Evolutionary conservation across 2,329 filamentous ascomycete genomes (phyloP), one percentile per base, ranked within the genome.

Genomic region (Nannizzia gypsea): DNA sequence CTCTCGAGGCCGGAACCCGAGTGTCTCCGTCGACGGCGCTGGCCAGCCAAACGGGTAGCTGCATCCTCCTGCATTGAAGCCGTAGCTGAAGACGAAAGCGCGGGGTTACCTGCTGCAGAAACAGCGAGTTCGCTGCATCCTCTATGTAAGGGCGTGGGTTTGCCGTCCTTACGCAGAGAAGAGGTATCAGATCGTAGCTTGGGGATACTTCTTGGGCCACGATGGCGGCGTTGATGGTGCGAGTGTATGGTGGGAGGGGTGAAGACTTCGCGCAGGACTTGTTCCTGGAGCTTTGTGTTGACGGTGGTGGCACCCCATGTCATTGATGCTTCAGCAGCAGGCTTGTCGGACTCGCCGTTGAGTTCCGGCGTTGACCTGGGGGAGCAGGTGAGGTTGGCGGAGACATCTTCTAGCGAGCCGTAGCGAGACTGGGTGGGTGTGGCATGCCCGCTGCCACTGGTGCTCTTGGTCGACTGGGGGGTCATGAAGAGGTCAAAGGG

Each of bases 251-350:
- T 85, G 58, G 90, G 87, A 61, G 90, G 89, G 48, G 90, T 78
- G 68, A 96, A 96, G 0, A 92, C 92, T 70, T 96, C 91, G 42
- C 90, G 89, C 68, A 96, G 87, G 0, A 96, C 90, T 71, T 95
- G 89, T 70, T 95, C 92, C 62, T 91, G 86, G 42, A 97, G 75
- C 61, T 86, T 84, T 67, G 88, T 87, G 70, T 97, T 97, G 61
- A 96, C 88, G 22, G 87, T 91, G 0, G 91, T 96, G 15, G 90
- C 90, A 6, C 92, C 91, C 91, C 92, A 96, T 63, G 81, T 84
- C 56, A 77, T 60, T 24, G 44, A 57, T 42, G 60, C 54, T 26
- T n/a, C n/a, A n/a, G n/a, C n/a, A n/a, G 58, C 46, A 3, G 31
- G 31, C 26, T 57, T 60, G 26, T 24, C 15, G 22, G 40, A 17